These are phyloP conservation scores for Ogataea salicorniae DNA, from an alignment of 805 yeast genomes.

Conservation along the genomic window DNA sequence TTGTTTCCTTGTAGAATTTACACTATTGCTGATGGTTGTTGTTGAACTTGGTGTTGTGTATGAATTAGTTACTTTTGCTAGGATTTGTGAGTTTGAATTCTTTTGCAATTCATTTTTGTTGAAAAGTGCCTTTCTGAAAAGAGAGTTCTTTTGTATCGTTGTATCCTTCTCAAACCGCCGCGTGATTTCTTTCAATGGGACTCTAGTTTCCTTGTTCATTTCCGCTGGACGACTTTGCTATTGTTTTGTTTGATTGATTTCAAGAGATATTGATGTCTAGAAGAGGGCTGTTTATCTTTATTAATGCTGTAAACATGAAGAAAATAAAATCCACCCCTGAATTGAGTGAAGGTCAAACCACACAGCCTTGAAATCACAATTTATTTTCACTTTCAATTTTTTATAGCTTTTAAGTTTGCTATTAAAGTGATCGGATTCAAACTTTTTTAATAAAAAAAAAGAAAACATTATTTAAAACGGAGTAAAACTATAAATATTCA, in stretches of 20 bases:
- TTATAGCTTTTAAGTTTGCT: too few relatives aligned
- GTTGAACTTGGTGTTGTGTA: neutral
- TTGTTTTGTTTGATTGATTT: too few relatives aligned
- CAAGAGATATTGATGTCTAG: too few relatives aligned
- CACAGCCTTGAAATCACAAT: neutral
- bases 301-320: too few relatives aligned
- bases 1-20: neutral
- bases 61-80: neutral
- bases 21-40: too few relatives aligned
- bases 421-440: too few relatives aligned
- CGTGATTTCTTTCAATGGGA: constrained; percentile 10
- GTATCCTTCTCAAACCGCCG: constrained; percentile 1
- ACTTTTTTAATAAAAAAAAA: neutral
- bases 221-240: neutral
- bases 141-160: neutral
- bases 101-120: neutral
- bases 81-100: neutral
- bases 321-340: too few relatives aligned
- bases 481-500: neutral
- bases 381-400: too few relatives aligned
- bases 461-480: neutral
- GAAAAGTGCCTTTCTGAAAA: constrained; percentile 2
- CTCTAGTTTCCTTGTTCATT: neutral
- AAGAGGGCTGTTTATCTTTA: too few relatives aligned
- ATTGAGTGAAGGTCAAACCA: too few relatives aligned